A percentile compares a stretch with the other conserved stretches of the same genome.
These are phyloP conservation scores for Penicillium olsonii DNA, from an alignment of 2,329 filamentous ascomycete genomes.

Conservation along the genomic window DNA sequence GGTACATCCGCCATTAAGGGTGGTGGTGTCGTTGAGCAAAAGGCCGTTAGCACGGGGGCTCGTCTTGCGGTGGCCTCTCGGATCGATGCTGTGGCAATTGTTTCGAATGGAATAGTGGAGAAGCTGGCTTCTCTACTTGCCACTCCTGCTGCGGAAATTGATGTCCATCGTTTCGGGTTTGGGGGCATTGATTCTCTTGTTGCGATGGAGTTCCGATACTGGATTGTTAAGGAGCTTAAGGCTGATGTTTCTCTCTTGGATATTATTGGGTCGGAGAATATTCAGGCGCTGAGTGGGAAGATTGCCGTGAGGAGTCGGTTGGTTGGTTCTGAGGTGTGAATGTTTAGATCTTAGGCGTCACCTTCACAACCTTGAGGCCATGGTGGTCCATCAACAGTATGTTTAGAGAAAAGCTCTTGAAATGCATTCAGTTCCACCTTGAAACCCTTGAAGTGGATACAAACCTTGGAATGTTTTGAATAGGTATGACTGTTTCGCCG, in stretches of 20 bases:
- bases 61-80: slow-evolving; percentile 8
- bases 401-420: too few species aligned
- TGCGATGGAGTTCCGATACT: slow-evolving; percentile 34
- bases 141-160: slow-evolving; percentile 28
- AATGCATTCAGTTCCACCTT: too few species aligned
- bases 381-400: too few species aligned
- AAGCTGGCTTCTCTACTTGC: slow-evolving; percentile 24
- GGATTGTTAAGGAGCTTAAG: slow-evolving; percentile 30
- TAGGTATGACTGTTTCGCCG: too few species aligned
- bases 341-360: too few species aligned
- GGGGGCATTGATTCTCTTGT: slow-evolving; percentile 32
- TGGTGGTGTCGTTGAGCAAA: slow-evolving; percentile 2
- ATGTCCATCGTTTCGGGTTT: slow-evolving; percentile 25
- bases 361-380: too few species aligned
- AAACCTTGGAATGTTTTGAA: too few species aligned
- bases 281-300: slow-evolving; percentile 20
- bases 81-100: slow-evolving; percentile 4
- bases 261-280: slow-evolving; percentile 24
- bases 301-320: slow-evolving; percentile 14
- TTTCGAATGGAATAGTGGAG: slow-evolving; percentile 18
- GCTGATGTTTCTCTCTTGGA: slow-evolving; percentile 27
- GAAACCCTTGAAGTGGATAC: too few species aligned
- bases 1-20: background rate
- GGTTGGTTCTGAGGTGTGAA: too few species aligned
- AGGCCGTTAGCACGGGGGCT: slow-evolving; percentile 8